Base-by-base conservation (phyloP, 2,329 filamentous ascomycete genomes). In the Curvularia verruculosa region DNA sequence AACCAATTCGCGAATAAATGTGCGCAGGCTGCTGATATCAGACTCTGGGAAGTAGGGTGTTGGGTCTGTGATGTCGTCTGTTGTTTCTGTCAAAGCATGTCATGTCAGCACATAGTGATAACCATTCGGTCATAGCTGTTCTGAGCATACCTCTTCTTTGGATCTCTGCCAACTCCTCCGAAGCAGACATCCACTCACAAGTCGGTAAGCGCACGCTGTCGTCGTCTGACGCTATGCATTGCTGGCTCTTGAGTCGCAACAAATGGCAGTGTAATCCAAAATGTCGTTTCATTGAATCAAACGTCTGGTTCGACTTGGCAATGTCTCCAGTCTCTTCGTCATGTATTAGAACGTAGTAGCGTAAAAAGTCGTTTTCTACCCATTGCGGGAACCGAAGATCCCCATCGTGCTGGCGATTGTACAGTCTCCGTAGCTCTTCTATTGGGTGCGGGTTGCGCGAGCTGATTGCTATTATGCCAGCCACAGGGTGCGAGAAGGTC, bases 201-300 rank as follows among this genome's bases (percentile, higher is more conserved):
- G 86, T 84, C 1, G 94, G 91, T 21, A 97, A 82, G 50, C 87
- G 86, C 67, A 92, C 86, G 69, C 91, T 94, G 71, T 98, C 94
- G 73, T 97, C 93, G 74, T 98, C 95, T 1, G 92, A 93, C 61
- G 93, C 87, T 34, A 91, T 88, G 75, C 92, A 94, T 72, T 92
- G 90, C 36, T 87, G 89, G 69, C 91, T 96, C 66, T 94, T 86
- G 49, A 99, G 80, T 61, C 96, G 84, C 31, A 99, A 82, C 10
- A 99, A 82, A 77, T 99, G 95, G 73, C 95, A 99, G 77, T 99
- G 93, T 46, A 98, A 81, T 1, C 95, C 95, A 63, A 99, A 91
- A 77, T 97, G 92, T n/a, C 95, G 87, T 78, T 98, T 99, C 96
- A 99, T 99, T 76, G 97, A 92, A 67, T 99, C 95, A 76, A 96